Percentiles rank a stretch among this genome's conserved stretches.
These are phyloP conservation scores for Hymenoscyphus fraxineus DNA, from an alignment of 2,329 filamentous ascomycete species.

Conservation along the genomic window DNA sequence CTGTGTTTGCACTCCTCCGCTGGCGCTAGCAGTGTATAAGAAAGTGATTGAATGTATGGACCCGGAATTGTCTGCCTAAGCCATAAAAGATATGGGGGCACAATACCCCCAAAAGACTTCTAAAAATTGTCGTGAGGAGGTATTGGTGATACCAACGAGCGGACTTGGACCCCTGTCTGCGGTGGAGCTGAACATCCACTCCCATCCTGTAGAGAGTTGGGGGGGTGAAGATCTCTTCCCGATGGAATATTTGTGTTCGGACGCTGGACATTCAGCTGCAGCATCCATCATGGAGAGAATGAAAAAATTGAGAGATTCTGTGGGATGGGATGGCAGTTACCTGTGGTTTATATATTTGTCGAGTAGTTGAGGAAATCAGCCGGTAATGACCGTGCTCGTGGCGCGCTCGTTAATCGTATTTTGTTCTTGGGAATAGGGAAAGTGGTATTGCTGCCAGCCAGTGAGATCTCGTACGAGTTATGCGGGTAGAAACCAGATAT, in stretches of 20 bases:
- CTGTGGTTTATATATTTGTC: background rate
- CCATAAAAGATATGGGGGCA: background rate
- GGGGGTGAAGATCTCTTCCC: background rate
- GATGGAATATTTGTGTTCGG: background rate
- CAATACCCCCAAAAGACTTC: background rate
- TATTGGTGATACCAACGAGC: background rate
- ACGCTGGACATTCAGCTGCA: background rate
- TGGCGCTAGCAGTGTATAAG: background rate
- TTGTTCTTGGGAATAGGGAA: background rate
- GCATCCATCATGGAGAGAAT: background rate
- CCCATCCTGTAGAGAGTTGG: background rate
- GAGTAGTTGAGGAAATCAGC: background rate
- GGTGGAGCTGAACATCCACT: background rate
- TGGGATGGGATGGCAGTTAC: background rate
- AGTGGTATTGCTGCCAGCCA: background rate
- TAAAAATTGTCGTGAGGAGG: background rate
- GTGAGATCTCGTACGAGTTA: background rate
- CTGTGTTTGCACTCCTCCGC: background rate
- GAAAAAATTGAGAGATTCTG: background rate
- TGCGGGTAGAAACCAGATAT: background rate
- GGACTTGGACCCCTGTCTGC: constrained; percentile 1
- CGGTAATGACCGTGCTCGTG: background rate
- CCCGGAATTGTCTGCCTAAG: background rate
- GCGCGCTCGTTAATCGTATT: background rate
- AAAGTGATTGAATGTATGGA: background rate